Evolutionary conservation across 371 early-diverging fungal genomes (phyloP).

Genomic region (Mucor piriformis): DNA sequence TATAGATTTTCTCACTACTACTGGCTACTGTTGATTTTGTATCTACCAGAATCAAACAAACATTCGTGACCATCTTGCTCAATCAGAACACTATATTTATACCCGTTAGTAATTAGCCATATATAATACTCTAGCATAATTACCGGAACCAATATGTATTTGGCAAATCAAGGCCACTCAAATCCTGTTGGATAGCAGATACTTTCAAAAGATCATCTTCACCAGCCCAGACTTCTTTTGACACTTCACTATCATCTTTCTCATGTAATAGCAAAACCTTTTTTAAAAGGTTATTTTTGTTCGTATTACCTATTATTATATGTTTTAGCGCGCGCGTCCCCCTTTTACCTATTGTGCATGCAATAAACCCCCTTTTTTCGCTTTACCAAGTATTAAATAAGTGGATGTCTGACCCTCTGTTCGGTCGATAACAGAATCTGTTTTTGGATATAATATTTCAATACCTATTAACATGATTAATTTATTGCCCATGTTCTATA

Average conservation of each 20-base stretch:
- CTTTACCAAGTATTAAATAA: conserved; percentile 22
- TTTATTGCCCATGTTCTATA: background rate
- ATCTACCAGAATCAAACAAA: conserved; percentile 20
- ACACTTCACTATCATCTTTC: conserved; percentile 7
- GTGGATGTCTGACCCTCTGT: conserved; percentile 11
- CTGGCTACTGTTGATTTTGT: conserved; percentile 1
- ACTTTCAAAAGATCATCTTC: conserved; percentile 13
- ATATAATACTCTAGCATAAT: background rate
- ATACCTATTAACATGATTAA: conserved; percentile 4
- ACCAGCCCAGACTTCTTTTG: conserved; percentile 18
- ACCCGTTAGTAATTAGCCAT: background rate
- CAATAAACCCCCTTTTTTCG: background rate
- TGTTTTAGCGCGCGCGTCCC: background rate
- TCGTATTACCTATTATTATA: conserved; percentile 13
- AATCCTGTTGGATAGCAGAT: conserved; percentile 23
- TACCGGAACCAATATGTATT: conserved; percentile 17
- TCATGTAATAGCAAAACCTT: conserved; percentile 5
- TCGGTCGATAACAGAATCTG: conserved; percentile 18
- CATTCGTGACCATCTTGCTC: conserved; percentile 16
- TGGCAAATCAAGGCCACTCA: conserved; percentile 7
- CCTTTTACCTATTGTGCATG: background rate
- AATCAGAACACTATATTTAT: conserved; percentile 7
- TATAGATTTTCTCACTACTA: background rate
- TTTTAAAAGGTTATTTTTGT: background rate
- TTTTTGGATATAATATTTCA: conserved; percentile 19